Base-by-base conservation (phyloP, 306 rosid genomes). In the Trifolium dubium region DNA sequence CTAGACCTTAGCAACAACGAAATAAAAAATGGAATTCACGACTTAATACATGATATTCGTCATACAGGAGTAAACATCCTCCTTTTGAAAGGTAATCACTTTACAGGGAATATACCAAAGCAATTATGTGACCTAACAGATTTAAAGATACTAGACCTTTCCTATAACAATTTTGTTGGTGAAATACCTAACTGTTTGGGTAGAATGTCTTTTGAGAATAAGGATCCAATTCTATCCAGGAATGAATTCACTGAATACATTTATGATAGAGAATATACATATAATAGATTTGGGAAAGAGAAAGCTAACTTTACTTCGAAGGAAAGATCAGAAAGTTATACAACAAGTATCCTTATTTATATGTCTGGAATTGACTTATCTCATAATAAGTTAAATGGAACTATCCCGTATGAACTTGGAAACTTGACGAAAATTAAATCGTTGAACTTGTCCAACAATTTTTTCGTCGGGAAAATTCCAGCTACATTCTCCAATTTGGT, bases 1-100 rank as follows among this genome's bases (percentile, higher is more conserved):
- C 28, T 77, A 59, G 75, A 77, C 32, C 75, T 76, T 43, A 76
- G 75, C 50, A 9, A 31, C 32, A 76, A 77, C 18, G 69, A 60
- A 69, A 6, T 69, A 60, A 37, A 1, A 8, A 2, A n/a, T 10
- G 44, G 31, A 17, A 9, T 77, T 69, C 43, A 35, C 10, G 71
- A 77, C n/a, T 2, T 77, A 17, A 34, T 69, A 7, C 47, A 60
- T 1, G 55, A 61, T 53, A 64, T 69, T 11, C 0, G 1, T 5
- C 0, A 34, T 23, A 8, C 63, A 19, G 4, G 13, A 3, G 13
- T 76, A 50, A 43, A 10, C 69, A 46, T 68, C 7, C 63, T 77
- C 3, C 37, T 77, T 46, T 0, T 68, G 50, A 68, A 77, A 67
- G 75, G 59, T 18, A 77, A 77, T 31, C 14, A 35, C 30, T 68